phyloP scores from a whole-genome alignment of 108 stramenopile genomes.

The Cyclostephanos tholiformis region DNA sequence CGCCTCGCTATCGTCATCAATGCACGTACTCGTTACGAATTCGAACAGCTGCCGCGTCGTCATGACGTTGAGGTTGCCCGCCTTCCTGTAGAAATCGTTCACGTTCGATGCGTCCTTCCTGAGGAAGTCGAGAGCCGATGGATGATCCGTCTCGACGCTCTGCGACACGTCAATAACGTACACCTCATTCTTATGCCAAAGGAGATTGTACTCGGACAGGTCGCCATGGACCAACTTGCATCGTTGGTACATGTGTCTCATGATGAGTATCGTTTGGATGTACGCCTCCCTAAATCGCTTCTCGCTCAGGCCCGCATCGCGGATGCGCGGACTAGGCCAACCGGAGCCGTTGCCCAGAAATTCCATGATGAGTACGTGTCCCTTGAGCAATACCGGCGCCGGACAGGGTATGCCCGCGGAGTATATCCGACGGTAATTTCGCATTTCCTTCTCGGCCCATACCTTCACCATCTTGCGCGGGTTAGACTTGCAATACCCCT shows the following conservation, averaged over 20 bases:
- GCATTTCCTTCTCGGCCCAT: slow-evolving; percentile 99
- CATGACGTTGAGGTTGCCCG: slow-evolving; percentile 85
- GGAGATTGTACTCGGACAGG: slow-evolving; percentile 95
- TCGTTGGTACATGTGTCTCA: slow-evolving; percentile 88
- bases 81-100: slow-evolving; percentile 94
- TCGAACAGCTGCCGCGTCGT: slow-evolving; percentile 87
- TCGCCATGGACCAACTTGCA: slow-evolving; percentile 95
- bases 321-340: slow-evolving; percentile 95
- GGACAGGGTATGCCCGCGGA: slow-evolving; percentile 90
- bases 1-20: slow-evolving; percentile 55
- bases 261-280: slow-evolving; percentile 82
- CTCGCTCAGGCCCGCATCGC: slow-evolving; percentile 82
- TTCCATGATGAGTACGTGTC: slow-evolving; percentile 97
- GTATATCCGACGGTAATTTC: slow-evolving; percentile 92
- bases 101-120: slow-evolving; percentile 95
- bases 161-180: slow-evolving; percentile 98
- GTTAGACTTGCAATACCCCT: slow-evolving; percentile 97
- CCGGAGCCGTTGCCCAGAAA: slow-evolving; percentile 91
- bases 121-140: slow-evolving; percentile 94
- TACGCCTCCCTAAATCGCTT: slow-evolving; percentile 82
- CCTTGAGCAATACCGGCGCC: slow-evolving; percentile 86
- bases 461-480: slow-evolving; percentile 99
- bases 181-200: slow-evolving; percentile 91
- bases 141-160: slow-evolving; percentile 97
- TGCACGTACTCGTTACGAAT: slow-evolving; percentile 67